These are phyloP conservation scores for Celoporthe dispersa DNA, from an alignment of 2,329 filamentous ascomycete genomes.

Conservation along the genomic window DNA sequence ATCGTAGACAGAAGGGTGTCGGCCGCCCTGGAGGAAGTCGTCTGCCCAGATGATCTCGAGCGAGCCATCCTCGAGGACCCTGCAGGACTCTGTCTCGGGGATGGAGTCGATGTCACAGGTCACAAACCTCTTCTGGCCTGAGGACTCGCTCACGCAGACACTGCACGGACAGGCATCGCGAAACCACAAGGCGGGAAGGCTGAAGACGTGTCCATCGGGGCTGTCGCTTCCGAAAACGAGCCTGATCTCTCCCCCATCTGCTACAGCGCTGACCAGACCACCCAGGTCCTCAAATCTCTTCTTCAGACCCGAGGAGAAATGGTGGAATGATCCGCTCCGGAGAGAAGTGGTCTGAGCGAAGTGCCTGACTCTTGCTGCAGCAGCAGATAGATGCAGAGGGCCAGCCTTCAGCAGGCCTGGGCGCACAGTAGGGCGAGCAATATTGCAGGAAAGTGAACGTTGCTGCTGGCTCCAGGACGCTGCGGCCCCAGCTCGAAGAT, in stretches of 20 bases:
- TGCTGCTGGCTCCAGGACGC: background rate
- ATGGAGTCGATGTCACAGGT: slow-evolving; percentile 45
- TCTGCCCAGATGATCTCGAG: slow-evolving; percentile 65
- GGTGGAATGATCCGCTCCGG: background rate
- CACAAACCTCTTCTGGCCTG: slow-evolving; percentile 61
- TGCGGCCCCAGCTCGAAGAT: background rate
- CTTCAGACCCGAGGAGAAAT: background rate
- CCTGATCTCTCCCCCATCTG: background rate
- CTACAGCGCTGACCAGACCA: background rate
- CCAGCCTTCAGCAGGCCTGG: background rate
- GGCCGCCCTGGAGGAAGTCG: slow-evolving; percentile 44
- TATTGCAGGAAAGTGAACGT: background rate
- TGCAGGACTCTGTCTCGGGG: slow-evolving; percentile 40
- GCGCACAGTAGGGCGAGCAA: background rate
- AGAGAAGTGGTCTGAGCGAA: background rate
- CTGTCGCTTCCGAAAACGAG: background rate
- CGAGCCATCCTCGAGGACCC: slow-evolving; percentile 43
- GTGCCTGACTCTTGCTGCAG: background rate
- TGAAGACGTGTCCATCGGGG: background rate
- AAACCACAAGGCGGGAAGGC: slow-evolving; percentile 38
- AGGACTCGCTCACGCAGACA: slow-evolving; percentile 59
- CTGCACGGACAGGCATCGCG: slow-evolving; percentile 61
- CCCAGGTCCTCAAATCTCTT: background rate
- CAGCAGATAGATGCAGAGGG: background rate
- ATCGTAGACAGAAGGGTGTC: slow-evolving; percentile 43